A percentile compares a stretch with the other conserved stretches of the same genome.
These are phyloP conservation scores for Geranomyces variabilis DNA, from an alignment of 192 early-diverging fungal species.

Conservation along the genomic window DNA sequence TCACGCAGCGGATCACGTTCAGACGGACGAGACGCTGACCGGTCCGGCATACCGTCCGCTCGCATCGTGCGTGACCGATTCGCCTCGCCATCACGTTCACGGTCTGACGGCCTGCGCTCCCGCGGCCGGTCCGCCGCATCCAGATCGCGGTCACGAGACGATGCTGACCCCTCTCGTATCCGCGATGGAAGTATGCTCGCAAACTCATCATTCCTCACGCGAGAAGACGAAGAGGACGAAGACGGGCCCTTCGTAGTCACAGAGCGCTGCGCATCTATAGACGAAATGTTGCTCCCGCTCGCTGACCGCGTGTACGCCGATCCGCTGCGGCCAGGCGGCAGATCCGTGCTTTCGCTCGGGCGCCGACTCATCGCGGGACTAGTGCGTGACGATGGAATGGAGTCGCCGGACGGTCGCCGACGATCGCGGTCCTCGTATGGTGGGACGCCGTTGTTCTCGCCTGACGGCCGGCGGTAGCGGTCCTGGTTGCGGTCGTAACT, in stretches of 20 bases:
- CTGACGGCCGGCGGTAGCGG: slow-evolving; percentile 7
- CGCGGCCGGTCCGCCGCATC: slow-evolving; percentile 2
- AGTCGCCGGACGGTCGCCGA: slow-evolving; percentile 13
- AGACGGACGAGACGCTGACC: neutral
- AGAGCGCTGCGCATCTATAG: neutral
- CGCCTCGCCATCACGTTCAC: neutral
- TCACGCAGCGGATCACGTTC: neutral
- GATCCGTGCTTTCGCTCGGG: slow-evolving; percentile 3
- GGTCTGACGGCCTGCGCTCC: neutral
- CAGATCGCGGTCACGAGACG: neutral
- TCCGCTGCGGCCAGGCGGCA: neutral
- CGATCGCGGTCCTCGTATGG: neutral
- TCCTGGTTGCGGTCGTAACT: neutral
- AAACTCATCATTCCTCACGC: slow-evolving; percentile 14
- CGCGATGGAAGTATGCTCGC: slow-evolving; percentile 4
- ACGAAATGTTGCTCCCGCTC: neutral
- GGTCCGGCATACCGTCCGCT: slow-evolving; percentile 3
- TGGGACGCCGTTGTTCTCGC: neutral
- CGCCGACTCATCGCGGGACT: neutral
- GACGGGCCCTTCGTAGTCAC: neutral
- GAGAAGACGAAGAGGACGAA: neutral
- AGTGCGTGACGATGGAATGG: neutral
- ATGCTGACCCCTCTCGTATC: neutral
- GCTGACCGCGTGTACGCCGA: neutral
- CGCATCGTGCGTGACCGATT: neutral